A percentile compares a stretch with the other conserved stretches of the same genome.
Conservation (phyloP, 2,329 filamentous ascomycete species). For the Xylariaceae sp. region DNA sequence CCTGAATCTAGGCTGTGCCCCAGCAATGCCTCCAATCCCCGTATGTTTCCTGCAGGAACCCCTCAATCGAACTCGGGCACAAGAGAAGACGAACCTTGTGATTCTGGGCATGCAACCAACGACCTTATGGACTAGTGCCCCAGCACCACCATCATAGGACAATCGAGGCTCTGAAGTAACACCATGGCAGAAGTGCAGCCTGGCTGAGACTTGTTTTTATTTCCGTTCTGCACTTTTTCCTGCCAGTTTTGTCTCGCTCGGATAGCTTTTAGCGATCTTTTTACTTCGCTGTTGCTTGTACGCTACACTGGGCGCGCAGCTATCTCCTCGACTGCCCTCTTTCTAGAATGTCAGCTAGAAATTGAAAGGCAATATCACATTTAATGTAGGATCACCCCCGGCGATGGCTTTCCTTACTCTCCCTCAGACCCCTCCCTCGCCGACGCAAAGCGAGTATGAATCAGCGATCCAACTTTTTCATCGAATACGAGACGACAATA, state of each 20-base stretch:
- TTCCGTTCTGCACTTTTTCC: not conserved
- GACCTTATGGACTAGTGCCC: too few species aligned
- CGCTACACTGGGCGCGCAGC: not conserved
- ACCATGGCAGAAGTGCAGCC: not conserved
- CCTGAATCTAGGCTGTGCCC: too few species aligned
- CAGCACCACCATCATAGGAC: not conserved
- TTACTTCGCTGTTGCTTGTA: conserved; percentile 1
- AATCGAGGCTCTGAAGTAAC: not conserved
- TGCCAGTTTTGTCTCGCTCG: not conserved
- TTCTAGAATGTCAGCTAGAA: not conserved
- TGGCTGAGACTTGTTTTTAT: not conserved
- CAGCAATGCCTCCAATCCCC: too few species aligned
- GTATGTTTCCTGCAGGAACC: too few species aligned
- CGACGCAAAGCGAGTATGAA: conserved; percentile 16
- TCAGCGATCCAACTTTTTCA: conserved; percentile 11
- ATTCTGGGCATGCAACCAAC: too few species aligned
- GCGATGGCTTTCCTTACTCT: conserved; percentile 1
- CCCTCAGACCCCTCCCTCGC: not conserved
- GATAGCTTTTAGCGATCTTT: not conserved
- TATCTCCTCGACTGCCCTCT: not conserved
- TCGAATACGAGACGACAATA: conserved; percentile 11
- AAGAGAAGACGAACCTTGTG: too few species aligned
- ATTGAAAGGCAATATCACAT: too few species aligned
- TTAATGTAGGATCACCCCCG: too few species aligned
- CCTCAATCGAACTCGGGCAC: too few species aligned